Base-by-base conservation (phyloP, 2,329 filamentous ascomycete species). In the Cladosporium sp. region DNA sequence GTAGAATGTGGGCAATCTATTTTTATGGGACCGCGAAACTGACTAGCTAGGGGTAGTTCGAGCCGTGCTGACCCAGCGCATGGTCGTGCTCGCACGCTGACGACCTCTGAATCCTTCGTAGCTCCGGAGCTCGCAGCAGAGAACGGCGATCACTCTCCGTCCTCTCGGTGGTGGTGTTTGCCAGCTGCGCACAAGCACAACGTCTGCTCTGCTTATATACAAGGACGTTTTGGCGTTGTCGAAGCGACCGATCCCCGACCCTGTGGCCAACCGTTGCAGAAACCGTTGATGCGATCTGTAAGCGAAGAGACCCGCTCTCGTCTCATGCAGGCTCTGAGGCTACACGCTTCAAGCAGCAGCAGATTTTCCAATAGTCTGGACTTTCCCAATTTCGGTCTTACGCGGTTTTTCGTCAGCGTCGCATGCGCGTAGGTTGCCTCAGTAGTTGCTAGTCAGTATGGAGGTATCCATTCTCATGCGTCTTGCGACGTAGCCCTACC, bases 21-120 rank as follows among this genome's bases (percentile, higher is more conserved):
- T 47, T 47, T 28, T 59, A 47, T 59, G 57, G 57, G 57, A 24
- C 36, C 57, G 15, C 24, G 34, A 47, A 41, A 47, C 57, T 24
- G 41, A 47, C 41, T 41, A 59, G 57, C 38, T 59, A 44, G 57
- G 55, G 55, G 21, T 58, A 36, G 55, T 58, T 59, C 57, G 57
- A 59, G 57, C 57, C 57, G 57, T 59, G 57, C 57, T 59, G 41
- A 59, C 57, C 41, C 57, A 47, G 57, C 24, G 38, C 57, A 44
- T n/a, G 38, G 38, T 30, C 57, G 21, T 59, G 32, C 55, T 30
- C 41, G 57, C 57, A 30, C 24, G 36, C 24, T 38, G 34, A 38
- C 28, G 36, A 59, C 21, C 57, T 59, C 38, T 44, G 34, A 32
- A 59, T 59, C 57, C 57, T 59, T 59, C 36, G 55, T 34, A 55